Conservation (phyloP, 1,284 basidiomycete genomes). For the Puccinia sorghi region DNA sequence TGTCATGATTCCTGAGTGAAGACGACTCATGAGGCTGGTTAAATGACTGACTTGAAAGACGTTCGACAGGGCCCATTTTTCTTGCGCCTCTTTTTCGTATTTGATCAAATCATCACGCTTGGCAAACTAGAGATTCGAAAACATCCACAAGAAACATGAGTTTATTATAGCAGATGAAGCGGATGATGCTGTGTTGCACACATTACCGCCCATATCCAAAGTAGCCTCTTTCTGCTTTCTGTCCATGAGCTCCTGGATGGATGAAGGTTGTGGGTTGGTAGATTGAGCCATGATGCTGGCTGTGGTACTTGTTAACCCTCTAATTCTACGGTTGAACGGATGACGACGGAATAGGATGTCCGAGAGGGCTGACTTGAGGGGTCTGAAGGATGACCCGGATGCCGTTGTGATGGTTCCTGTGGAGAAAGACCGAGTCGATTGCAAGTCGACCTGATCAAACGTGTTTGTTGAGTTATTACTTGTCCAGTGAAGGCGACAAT, state of each 20-base stretch:
- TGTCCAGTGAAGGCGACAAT: not conserved
- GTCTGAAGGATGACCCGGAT: not conserved
- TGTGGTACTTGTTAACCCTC: not conserved
- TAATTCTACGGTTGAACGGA: not conserved
- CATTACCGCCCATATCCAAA: conserved; percentile 28
- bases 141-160: not conserved
- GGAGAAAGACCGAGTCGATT: not conserved
- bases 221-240: conserved; percentile 37
- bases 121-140: conserved; percentile 19
- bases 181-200: not conserved
- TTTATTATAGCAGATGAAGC: not conserved
- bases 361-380: not conserved
- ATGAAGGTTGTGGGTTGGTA: not conserved
- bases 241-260: conserved; percentile 40
- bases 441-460: not conserved
- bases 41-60: conserved; percentile 30
- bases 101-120: conserved; percentile 44
- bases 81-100: conserved; percentile 40
- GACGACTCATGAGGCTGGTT: not conserved
- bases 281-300: conserved; percentile 16
- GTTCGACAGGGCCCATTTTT: conserved; percentile 26
- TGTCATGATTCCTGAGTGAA: not conserved
- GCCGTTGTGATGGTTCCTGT: not conserved
- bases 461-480: not conserved
- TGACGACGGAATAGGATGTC: not conserved